Conservation (phyloP, 2,329 filamentous ascomycete species). For the Fusarium veterinarium region DNA sequence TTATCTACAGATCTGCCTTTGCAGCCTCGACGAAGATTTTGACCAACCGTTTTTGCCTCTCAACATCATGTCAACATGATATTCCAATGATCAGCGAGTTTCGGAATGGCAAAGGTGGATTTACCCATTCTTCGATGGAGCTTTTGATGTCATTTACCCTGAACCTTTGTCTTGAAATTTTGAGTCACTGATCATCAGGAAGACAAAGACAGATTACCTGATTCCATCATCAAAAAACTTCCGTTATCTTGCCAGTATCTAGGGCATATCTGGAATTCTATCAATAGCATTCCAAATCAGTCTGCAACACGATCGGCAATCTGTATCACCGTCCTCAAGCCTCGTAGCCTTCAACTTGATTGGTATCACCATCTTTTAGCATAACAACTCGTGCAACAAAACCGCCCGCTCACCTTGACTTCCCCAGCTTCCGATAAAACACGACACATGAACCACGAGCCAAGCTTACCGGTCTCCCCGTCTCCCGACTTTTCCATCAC, state of each 20-base stretch:
- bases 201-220: background rate
- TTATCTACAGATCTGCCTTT: background rate
- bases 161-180: background rate
- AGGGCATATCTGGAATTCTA: background rate
- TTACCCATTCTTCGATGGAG: background rate
- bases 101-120: background rate
- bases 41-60: too few relatives aligned
- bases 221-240: background rate
- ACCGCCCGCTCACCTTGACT: background rate
- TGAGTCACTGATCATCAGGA: background rate
- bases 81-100: background rate
- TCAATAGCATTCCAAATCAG: background rate
- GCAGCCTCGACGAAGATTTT: background rate
- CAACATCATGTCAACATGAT: background rate
- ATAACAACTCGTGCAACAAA: background rate
- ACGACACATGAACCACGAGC: background rate
- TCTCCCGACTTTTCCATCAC: background rate
- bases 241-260: background rate
- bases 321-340: background rate
- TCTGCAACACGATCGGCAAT: background rate
- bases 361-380: background rate
- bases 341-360: background rate
- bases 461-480: background rate
- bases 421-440: background rate
- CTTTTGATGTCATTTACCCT: background rate